phyloP scores from a whole-genome alignment of 1,139 yeast species.

The Wickerhamomyces sp. region DNA sequence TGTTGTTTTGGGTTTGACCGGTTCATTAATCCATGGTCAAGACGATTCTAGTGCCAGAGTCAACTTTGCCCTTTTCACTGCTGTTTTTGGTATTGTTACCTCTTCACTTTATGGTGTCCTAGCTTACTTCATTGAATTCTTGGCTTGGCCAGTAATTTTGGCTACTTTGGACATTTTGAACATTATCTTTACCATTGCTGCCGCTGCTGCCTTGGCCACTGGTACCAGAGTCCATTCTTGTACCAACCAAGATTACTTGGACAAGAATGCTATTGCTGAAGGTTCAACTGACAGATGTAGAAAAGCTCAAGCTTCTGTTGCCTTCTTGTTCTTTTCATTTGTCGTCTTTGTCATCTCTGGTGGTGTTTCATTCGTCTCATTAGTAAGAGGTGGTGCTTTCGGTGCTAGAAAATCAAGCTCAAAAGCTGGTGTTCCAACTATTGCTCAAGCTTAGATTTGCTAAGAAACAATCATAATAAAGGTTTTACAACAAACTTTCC shows the following conservation, averaged over 20 bases:
- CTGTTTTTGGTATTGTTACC: constrained; percentile 79
- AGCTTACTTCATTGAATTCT: constrained; percentile 71
- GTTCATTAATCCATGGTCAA: constrained; percentile 74
- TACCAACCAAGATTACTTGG: constrained; percentile 57
- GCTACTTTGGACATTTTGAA: constrained; percentile 78
- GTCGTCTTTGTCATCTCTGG: constrained; percentile 68
- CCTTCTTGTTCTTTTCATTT: constrained; percentile 86
- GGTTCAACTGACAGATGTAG: constrained; percentile 84
- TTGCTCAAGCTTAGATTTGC: constrained; percentile 64
- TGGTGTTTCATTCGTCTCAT: constrained; percentile 53
- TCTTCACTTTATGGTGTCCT: constrained; percentile 74
- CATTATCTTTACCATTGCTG: constrained; percentile 88
- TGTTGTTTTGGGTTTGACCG: constrained; percentile 79
- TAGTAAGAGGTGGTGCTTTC: constrained; percentile 71
- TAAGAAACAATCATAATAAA: background rate
- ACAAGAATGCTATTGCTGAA: constrained; percentile 63
- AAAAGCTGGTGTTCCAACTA: constrained; percentile 84
- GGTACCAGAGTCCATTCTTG: constrained; percentile 86
- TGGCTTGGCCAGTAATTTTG: constrained; percentile 84
- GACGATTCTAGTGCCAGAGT: constrained; percentile 68
- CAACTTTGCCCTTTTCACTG: constrained; percentile 80
- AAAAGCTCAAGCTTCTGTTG: constrained; percentile 87
- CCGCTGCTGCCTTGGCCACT: constrained; percentile 91
- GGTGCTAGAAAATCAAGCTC: constrained; percentile 50
- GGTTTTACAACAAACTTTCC: too few relatives aligned